A percentile compares a stretch with the other conserved stretches of the same genome.
Evolutionary conservation across 2,329 filamentous ascomycete genomes (phyloP).

Genomic region (Botrytis paeoniae): DNA sequence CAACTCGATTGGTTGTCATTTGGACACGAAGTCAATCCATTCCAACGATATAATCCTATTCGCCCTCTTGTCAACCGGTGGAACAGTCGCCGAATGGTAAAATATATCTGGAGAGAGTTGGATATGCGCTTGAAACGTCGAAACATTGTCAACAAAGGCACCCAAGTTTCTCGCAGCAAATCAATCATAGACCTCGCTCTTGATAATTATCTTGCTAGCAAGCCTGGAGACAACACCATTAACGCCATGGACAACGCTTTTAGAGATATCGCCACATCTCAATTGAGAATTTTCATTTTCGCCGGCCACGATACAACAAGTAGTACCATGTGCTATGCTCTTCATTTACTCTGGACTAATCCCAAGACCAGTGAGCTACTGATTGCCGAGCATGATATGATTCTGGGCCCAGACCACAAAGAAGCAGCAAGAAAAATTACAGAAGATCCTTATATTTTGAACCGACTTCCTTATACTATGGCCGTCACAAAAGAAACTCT

Average conservation of each 20-base stretch:
- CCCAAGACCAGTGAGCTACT: constrained; percentile 19
- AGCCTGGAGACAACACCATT: background rate
- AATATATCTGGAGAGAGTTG: background rate
- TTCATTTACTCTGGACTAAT: constrained; percentile 16
- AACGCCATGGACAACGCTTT: background rate
- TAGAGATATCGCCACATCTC: background rate
- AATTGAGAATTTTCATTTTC: background rate
- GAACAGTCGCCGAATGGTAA: background rate
- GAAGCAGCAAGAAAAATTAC: constrained; percentile 5
- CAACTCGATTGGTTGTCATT: background rate
- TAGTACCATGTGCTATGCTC: background rate
- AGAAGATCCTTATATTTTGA: constrained; percentile 20
- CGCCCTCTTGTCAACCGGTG: background rate
- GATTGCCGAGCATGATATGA: constrained; percentile 21
- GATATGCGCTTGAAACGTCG: background rate
- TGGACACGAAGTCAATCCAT: background rate
- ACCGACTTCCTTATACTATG: constrained; percentile 22
- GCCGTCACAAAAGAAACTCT: constrained; percentile 27
- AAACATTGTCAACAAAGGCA: background rate
- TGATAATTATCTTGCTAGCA: background rate
- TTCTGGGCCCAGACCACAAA: constrained; percentile 19
- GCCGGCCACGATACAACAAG: background rate
- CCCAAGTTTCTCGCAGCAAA: background rate
- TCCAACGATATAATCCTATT: background rate
- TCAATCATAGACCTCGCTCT: constrained; percentile 7